Base-by-base conservation (phyloP, 805 yeast genomes). In the Danielozyma ontarioensis region DNA sequence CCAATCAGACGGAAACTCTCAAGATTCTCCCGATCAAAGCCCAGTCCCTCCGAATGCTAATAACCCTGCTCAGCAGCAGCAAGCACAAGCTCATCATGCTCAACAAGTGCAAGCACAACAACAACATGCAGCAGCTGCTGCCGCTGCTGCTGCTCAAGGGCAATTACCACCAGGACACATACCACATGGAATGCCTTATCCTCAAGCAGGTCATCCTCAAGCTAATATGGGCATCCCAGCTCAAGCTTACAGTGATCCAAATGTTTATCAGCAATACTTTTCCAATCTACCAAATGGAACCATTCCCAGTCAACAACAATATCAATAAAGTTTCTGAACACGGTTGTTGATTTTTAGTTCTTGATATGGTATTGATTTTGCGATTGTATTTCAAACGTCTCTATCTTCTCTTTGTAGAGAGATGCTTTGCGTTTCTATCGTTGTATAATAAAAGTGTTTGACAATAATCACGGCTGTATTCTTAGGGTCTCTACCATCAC, bases 221-320 rank as follows among this genome's bases (percentile, higher is more conserved):
- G 62, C 55, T 17, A 45, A 52, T 4, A 62, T 61, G 37, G 68
- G 68, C 38, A 58, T 70, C 48, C 72, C 74, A 35, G 58, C 68
- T 17, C 66, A 60, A 45, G 67, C 69, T 30, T 74, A 71, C 43
- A 57, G 72, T 41, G 74, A 71, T 44, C 72, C 74, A 31, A 48
- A 42, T 35, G 82, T 76, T 33, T 78, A 78, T 46, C 79, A 77
- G 55, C 82, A 76, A 44, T 79, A 78, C 56, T 76, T 79, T 50
- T 70, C 73, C 43, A 74, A 68, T 44, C 68, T 73, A 55, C 74
- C 71, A 53, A 68, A 72, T 37, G 68, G 68, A 30, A 64, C 60
- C 51, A 51, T 65, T 36, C 70, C 63, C 30, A 66, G 65, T 53
- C 71, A 66, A 43, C 81, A 74, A 53, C 81, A 74, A 55, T 73